phyloP scores from a whole-genome alignment of 139 green algal genomes.

The Mesotaenium endlicherianum region DNA sequence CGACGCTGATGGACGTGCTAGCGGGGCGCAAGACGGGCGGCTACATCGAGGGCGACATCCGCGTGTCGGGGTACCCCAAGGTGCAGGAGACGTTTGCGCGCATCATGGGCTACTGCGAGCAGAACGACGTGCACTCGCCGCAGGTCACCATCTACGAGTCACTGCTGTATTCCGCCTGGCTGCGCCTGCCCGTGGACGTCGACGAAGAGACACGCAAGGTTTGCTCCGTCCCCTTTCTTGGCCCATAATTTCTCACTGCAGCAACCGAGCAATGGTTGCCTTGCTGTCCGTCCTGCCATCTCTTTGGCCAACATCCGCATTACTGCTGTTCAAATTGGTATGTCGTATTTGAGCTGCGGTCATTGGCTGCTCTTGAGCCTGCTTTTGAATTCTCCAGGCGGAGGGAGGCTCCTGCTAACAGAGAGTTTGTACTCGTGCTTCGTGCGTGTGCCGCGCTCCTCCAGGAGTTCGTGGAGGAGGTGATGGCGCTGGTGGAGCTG shows the following conservation, averaged over 20 bases:
- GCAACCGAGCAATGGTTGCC: too few relatives aligned
- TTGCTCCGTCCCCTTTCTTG: too few relatives aligned
- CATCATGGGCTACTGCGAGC: constrained; percentile 57
- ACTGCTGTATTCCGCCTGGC: constrained; percentile 62
- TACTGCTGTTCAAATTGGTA: too few relatives aligned
- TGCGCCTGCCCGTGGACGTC: constrained; percentile 59
- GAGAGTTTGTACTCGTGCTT: too few relatives aligned
- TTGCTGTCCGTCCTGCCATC: too few relatives aligned
- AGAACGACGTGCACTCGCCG: constrained; percentile 30
- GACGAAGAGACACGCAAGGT: neutral
- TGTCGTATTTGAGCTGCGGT: too few relatives aligned
- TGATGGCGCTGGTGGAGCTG: constrained; percentile 66
- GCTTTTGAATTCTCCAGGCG: too few relatives aligned
- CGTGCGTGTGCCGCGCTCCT: too few relatives aligned
- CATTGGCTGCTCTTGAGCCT: too few relatives aligned
- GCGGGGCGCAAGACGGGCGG: constrained; percentile 19
- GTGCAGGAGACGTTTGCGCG: constrained; percentile 61
- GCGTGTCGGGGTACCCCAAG: constrained; percentile 61
- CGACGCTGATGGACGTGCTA: constrained; percentile 39
- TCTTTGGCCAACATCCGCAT: too few relatives aligned
- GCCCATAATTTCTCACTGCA: too few relatives aligned
- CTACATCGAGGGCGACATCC: constrained; percentile 58
- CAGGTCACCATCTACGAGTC: constrained; percentile 63
- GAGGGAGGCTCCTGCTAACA: too few relatives aligned
- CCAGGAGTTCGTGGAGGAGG: constrained; percentile 48